Evolutionary conservation across 2,329 filamentous ascomycete species (phyloP), one percentile per base, ranked within the genome.

Genomic region (Alternaria sp.): DNA sequence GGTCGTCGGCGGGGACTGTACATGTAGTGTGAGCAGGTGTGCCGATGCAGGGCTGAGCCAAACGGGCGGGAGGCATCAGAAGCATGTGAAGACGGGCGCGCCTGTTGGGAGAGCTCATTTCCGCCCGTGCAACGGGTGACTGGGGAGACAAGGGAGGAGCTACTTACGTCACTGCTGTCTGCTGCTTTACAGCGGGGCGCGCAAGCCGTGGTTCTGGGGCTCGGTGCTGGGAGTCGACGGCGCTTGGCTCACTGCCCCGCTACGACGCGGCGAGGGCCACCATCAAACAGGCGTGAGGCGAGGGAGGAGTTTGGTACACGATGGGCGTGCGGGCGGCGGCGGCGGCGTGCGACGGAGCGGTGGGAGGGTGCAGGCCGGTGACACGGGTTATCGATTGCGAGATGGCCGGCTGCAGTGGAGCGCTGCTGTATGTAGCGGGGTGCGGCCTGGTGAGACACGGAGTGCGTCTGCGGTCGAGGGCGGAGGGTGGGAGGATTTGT

Each of bases 201-300:
- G 45, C 54, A 58, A 58, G 60, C 66, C 64, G 64, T 61, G 59
- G 59, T 47, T 57, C 55, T 47, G 56, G 50, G 56, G 45, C 60
- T 30, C 45, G 45, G 32, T 47, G 45, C 23, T 46, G 26, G 40
- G 25, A 54, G 17, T 56, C 17, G 60, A 62, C 56, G 44, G 50
- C 62, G 45, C 57, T 66, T 59, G 61, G 56, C 57, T 59, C 44
- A 57, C 59, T 66, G 65, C 69, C 67, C 67, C 65, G 62, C 67
- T 69, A 67, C 64, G 25, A 61, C 28, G 64, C 56, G 50, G 66
- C 54, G 49, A 61, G 15, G 26, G 46, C 57, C 26, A 64, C 62
- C 67, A 69, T 71, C 49, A 57, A 51, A 64, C 51, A 11, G 55
- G 26, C 10, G 26, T n/a, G 11, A 28, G 19, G 17, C 51, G 23